Base-by-base conservation (phyloP, 2,329 filamentous ascomycete genomes). In the Didymella segeticola region DNA sequence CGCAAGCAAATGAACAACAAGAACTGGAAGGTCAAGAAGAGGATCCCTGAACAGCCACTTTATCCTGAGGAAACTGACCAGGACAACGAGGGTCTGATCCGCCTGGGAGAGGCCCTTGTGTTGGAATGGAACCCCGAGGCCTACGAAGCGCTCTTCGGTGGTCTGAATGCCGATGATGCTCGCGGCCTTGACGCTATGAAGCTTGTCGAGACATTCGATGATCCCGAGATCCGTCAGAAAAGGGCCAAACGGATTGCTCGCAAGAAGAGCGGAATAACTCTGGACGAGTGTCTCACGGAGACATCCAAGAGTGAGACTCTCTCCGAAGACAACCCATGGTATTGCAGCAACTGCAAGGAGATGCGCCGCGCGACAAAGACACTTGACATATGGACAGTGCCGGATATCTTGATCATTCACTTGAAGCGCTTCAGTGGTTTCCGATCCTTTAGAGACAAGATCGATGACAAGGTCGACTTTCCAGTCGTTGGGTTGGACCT, bases 251-350 rank as follows among this genome's bases (percentile, higher is more conserved):
- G 93, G 30, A 79, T 80, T 42, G 79, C 79, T 53, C 88, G 91
- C 7, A 83, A 82, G 66, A 89, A 88, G 74, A 82, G 86, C 47
- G 95, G 95, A 23, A 88, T 97, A 61, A 88, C 87, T 0, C 82
- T 99, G 4, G 89, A 95, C 19, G 92, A 97, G 64, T 99, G 95
- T 70, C 84, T 99, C 48, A 89, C 93, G 54, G 95, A 98, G 75
- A 98, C 96, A 63, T 91, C 95, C 69, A 93, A 93, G 71, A 90
- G 93, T 56, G 95, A 99, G 75, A 87, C 96, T 12, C 80, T 99
- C 4, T 97, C 93, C 0, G 91, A 97, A 72, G 90, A 96, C 69
- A 96, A 99, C 72, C 93, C 91, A 56, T 99, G 95, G 95, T 98
- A 96, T 72, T 99, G 95, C 70, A 93, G 91, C 51, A 86, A 91